A percentile compares a stretch with the other conserved stretches of the same genome.
Conservation (phyloP, 2,329 filamentous ascomycete species). For the Curvularia spicifera region DNA sequence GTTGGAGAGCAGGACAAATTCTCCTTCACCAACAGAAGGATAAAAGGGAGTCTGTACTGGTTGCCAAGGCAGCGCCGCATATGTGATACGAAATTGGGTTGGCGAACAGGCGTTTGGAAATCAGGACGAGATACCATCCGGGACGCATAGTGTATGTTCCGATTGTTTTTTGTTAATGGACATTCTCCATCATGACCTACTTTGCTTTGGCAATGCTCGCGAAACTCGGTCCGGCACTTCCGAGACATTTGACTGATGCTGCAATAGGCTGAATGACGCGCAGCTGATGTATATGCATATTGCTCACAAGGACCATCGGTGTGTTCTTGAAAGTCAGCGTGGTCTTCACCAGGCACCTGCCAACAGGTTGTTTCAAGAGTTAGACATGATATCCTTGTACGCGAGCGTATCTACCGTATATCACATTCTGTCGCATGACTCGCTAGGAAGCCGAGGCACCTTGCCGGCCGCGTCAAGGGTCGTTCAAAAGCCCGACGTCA, state of each 20-base stretch:
- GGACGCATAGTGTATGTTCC: background rate
- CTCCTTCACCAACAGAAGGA: background rate
- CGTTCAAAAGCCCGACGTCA: slow-evolving; percentile 21
- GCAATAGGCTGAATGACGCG: background rate
- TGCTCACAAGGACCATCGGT: background rate
- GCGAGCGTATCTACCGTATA: slow-evolving; percentile 13
- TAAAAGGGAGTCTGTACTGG: background rate
- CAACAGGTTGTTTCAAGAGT: background rate
- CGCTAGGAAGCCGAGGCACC: slow-evolving; percentile 20
- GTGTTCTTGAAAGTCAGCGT: background rate
- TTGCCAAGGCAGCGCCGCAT: background rate
- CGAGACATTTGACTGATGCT: background rate
- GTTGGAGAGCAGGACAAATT: background rate
- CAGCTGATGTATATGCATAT: background rate
- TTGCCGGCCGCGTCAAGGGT: slow-evolving; percentile 3
- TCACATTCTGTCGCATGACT: slow-evolving; percentile 9
- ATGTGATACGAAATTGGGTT: background rate
- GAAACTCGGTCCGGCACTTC: background rate
- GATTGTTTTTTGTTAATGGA: slow-evolving; percentile 8
- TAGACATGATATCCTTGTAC: background rate
- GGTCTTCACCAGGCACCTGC: background rate
- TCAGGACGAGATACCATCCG: slow-evolving; percentile 15
- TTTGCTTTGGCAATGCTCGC: background rate
- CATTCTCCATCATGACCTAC: background rate
- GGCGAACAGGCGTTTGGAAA: slow-evolving; percentile 10